Percentiles rank a stretch among this genome's conserved stretches.
phyloP scores from a whole-genome alignment of 2,329 filamentous ascomycete genomes.

The Botryotinia globosa region DNA sequence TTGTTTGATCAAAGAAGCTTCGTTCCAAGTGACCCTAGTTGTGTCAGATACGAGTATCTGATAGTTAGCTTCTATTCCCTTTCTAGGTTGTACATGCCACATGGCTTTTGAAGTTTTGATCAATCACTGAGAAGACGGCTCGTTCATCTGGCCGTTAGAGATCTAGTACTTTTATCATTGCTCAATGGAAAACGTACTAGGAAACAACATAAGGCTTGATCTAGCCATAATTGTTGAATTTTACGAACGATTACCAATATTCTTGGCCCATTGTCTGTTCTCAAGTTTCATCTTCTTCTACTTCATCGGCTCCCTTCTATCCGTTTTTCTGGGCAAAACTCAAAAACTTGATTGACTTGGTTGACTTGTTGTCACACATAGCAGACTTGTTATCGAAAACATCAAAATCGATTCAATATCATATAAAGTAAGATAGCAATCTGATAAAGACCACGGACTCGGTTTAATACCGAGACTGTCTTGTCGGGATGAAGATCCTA shows the following conservation, averaged over 20 bases:
- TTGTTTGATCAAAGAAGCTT: not conserved
- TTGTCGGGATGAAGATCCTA: not conserved
- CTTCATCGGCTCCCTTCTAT: not conserved
- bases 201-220: not conserved
- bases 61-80: not conserved
- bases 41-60: not conserved
- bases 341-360: not conserved
- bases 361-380: not conserved
- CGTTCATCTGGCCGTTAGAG: not conserved
- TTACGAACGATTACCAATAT: not conserved
- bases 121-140: not conserved
- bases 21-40: not conserved
- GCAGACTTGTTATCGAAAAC: not conserved
- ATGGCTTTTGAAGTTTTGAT: not conserved
- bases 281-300: slow-evolving; percentile 16
- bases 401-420: not conserved
- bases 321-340: not conserved
- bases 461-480: not conserved
- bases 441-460: not conserved
- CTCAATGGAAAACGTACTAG: not conserved
- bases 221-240: slow-evolving; percentile 6
- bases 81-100: not conserved
- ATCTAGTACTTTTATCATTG: not conserved
- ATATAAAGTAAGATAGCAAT: not conserved
- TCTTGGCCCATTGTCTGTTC: slow-evolving; percentile 5